Conservation (phyloP, 1,284 basidiomycete species). For the Mrakiaceae sp. region DNA sequence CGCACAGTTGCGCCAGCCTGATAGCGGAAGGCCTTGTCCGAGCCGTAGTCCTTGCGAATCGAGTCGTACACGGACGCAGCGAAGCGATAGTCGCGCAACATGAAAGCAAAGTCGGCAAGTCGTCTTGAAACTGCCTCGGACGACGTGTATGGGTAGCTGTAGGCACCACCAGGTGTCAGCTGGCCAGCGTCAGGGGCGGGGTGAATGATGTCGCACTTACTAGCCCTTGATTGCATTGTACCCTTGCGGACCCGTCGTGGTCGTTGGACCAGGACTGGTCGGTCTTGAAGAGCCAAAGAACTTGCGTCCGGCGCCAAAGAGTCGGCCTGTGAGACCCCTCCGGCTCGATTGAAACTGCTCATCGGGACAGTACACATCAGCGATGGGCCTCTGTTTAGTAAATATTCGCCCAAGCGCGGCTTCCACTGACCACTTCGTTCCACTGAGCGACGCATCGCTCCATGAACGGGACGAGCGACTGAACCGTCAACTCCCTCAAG, state of each 20-base stretch:
- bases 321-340: slow-evolving; percentile 72
- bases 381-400: not conserved
- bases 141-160: slow-evolving; percentile 37
- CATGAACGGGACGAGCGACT: slow-evolving; percentile 92
- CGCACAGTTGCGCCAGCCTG: slow-evolving; percentile 31
- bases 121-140: slow-evolving; percentile 43
- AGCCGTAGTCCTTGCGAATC: slow-evolving; percentile 54
- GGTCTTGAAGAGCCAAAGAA: slow-evolving; percentile 37
- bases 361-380: not conserved
- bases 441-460: slow-evolving; percentile 85
- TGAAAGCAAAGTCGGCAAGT: slow-evolving; percentile 91
- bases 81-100: slow-evolving; percentile 78
- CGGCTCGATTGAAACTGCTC: slow-evolving; percentile 65
- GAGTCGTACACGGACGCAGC: slow-evolving; percentile 78
- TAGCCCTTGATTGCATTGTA: slow-evolving; percentile 25
- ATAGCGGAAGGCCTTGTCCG: slow-evolving; percentile 35
- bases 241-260: slow-evolving; percentile 6
- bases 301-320: slow-evolving; percentile 59
- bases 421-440: slow-evolving; percentile 64
- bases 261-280: slow-evolving; percentile 27
- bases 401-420: not conserved
- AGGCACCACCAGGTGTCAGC: not conserved
- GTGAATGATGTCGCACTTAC: slow-evolving; percentile 19
- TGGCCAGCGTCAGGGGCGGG: slow-evolving; percentile 23
- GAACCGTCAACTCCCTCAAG: slow-evolving; percentile 77